Base-by-base conservation (phyloP, 495 filamentous ascomycete species). In the Aspergillus campestris region DNA sequence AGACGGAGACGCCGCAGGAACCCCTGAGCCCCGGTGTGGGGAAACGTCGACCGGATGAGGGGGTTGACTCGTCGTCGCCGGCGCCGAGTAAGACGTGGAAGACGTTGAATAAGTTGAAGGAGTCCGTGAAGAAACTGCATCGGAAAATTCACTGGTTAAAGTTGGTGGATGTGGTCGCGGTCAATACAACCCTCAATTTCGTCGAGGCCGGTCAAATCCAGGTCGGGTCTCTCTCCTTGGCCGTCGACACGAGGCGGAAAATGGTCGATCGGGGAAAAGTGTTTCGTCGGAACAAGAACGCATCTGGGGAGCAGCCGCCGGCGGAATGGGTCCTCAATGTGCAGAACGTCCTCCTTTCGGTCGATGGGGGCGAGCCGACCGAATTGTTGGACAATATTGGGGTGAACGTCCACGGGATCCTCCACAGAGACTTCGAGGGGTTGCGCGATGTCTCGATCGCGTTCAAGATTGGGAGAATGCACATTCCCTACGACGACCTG, bases 241-340 rank as follows among this genome's bases (percentile, higher is more conserved):
- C 88, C 3, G 83, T 97, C 32, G 92, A 99, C 61, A 96, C 90
- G 6, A 72, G 94, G 46, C 81, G 81, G 42, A 90, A 92, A 59
- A 90, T 91, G 66, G 86, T 94, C 36, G 89, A 97, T 56, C 77
- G 88, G 50, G 89, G 86, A 40, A 83, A 89, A 49, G 80, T 97
- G 50, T 97, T 95, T 66, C 82, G 88, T 50, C 89, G 88, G 59
- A 80, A 82, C 58, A 83, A 80, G 47, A 74, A 84, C 44, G 75
- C 79, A 39, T 74, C 76, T n/a, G 73, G 73, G 18, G 79, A 84
- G 40, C 82, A 91, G 54, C 75, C 79, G 14, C 91, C 92, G 24
- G 89, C 89, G 1, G 94, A 99, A 68, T 97, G 94, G 92, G 89
- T 94, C 47, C 74, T 92, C 56, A 86, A 82, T 7, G 62, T 88